Evolutionary conservation across 306 rosid species (phyloP).

Genomic region (Corylus americana): DNA sequence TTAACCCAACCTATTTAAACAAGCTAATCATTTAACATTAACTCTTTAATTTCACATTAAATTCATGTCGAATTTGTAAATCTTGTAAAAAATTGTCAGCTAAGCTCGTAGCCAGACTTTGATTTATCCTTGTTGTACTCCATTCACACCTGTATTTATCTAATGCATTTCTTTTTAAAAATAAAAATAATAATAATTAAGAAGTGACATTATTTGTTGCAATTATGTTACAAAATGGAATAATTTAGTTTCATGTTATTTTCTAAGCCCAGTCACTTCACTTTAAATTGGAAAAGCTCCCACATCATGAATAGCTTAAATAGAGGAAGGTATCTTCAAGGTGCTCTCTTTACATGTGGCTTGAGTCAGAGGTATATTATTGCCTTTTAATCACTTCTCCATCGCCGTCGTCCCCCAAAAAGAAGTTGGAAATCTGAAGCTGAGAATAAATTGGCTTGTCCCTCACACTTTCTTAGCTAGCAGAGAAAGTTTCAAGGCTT

Average conservation of each 20-base stretch:
- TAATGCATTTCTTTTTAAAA: background rate
- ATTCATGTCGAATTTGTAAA: too few relatives aligned
- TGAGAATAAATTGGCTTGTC: background rate
- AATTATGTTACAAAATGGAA: constrained; percentile 5
- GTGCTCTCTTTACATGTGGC: constrained; percentile 48
- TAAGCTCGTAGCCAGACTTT: too few relatives aligned
- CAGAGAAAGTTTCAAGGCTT: background rate
- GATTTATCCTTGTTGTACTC: too few relatives aligned
- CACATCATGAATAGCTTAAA: constrained; percentile 22
- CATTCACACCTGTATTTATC: background rate
- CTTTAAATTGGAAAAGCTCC: constrained; percentile 37
- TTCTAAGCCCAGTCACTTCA: constrained; percentile 12
- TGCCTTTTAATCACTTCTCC: constrained; percentile 18
- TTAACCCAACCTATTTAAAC: too few relatives aligned
- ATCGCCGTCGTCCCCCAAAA: background rate
- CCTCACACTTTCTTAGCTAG: background rate
- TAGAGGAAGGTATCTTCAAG: constrained; percentile 42
- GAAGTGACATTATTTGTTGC: background rate
- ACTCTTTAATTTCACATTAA: too few relatives aligned
- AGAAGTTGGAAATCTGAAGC: background rate
- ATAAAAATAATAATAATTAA: background rate
- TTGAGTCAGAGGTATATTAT: constrained; percentile 34
- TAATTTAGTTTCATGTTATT: constrained; percentile 14
- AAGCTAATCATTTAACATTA: too few relatives aligned
- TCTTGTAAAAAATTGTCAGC: too few relatives aligned